Evolutionary conservation across 2,329 filamentous ascomycete species (phyloP), one percentile per base, ranked within the genome.

Genomic region (Monosporascus cannonballus): DNA sequence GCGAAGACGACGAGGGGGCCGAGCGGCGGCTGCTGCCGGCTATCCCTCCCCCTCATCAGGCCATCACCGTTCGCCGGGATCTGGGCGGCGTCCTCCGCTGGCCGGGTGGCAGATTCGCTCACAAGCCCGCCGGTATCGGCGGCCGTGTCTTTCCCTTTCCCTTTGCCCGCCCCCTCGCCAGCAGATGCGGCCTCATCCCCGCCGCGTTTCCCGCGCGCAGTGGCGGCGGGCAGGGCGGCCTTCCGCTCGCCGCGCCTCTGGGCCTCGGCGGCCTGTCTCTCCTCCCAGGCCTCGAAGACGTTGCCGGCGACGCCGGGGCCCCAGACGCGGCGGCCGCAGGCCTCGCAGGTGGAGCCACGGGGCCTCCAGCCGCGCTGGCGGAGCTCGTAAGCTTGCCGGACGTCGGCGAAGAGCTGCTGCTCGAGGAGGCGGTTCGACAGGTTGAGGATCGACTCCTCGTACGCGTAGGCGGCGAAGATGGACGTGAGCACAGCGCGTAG

Each of bases 401-500:
- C 90, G 58, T 89, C 87, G 41, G 87, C 81, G 63, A 97, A 99
- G 6, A 96, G 78, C 63, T 94, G 94, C 60, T 90, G 86, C 57
- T 96, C 92, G 0, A 99, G 77, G 52, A 99, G 84, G 4, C 87
- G 81, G 67, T 93, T 96, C 1, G 94, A 90, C 3, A 99, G 81
- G 2, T 81, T 79, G 20, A 99, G 79, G 17, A 99, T 89, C 0
- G 89, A 92, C 67, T 93, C 89, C 69, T 99, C 94, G 67, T 97
- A 96, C 0, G 91, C 87, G 67, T 99, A 99, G 0, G 94, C 93
- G 0, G 93, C 85, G 71, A 99, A 97, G 51, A 99, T 93, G 14
- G 92, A 94, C 1, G 84, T 77, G 2, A 99, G 80, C 1, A 97
- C 92, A 6, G 83, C 82, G 45, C 94, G 87, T 3, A 99, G 79